Evolutionary conservation across 805 yeast genomes (phyloP), one percentile per base, ranked within the genome.

Genomic region (Saccharomycopsis guyanensis): DNA sequence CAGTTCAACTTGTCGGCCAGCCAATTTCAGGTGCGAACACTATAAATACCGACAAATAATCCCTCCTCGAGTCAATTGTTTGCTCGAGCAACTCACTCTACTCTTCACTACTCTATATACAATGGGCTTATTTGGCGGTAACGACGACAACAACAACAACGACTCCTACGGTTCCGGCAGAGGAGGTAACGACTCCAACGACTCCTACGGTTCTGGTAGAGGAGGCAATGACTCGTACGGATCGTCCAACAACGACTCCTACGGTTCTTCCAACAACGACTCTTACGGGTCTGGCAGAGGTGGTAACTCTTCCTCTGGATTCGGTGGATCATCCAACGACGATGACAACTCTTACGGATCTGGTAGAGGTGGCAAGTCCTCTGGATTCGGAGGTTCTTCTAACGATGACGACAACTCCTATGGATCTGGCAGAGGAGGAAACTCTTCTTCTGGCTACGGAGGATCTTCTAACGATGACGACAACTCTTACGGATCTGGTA

Each of bases 201-300:
- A 58, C 57, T 57, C 63, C 19, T 60, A 60, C 48, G 66, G 64
- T 37, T 56, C 60, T 29, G 59, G 58, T 38, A 25, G n/a, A n/a
- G n/a, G n/a, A n/a, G 62, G 62, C 54, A 54, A 57, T 55, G 60
- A 66, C 56, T 60, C 65, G 27, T 61, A 57, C 53, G 57, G 56
- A 46, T 51, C 50, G 49, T 46, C 47, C 49, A 54, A 54, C 49
- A 47, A 53, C 40, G 57, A 55, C 53, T 53, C 57, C 19, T 60
- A 59, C 45, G 59, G 63, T 35, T 55, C 59, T 36, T 44, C 53
- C 36, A 53, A 55, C 53, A 46, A 51, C 35, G 51, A 56, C 47
- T 59, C 62, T n/a, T 56, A 55, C 45, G 59, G 60, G 34, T 47
- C 51, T 10, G 41, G 45, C 19, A 46, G 45, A 25, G 58, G 56